These are phyloP conservation scores for Secale cereale DNA, from an alignment of 176 grass and related monocot species.

Conservation along the genomic window DNA sequence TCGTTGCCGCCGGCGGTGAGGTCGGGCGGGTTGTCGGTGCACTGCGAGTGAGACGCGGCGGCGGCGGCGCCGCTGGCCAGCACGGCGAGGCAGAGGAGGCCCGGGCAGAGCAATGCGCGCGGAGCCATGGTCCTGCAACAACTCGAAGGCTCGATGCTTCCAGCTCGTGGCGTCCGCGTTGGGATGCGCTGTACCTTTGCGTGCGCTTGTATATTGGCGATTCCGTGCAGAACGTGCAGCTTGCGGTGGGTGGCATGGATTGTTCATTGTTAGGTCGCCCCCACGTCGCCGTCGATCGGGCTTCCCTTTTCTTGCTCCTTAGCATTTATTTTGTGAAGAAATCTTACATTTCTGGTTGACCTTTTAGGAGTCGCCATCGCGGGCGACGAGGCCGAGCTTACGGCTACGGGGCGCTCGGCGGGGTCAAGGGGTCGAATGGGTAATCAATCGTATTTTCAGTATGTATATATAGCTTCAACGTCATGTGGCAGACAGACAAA, in stretches of 20 bases:
- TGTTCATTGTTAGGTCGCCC: not conserved
- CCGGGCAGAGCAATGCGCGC: not conserved
- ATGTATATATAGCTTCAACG: too few species aligned
- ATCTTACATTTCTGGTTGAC: not conserved
- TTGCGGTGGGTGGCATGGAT: not conserved
- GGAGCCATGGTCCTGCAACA: not conserved
- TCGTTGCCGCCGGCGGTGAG: not conserved
- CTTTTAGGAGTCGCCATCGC: not conserved
- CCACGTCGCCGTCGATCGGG: not conserved
- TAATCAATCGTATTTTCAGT: too few species aligned
- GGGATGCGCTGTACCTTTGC: not conserved
- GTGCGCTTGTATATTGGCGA: not conserved
- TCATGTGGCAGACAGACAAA: too few species aligned
- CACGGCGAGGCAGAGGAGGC: not conserved
- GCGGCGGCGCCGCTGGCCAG: not conserved
- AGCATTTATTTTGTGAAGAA: not conserved
- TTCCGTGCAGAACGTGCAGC: not conserved
- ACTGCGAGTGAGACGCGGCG: not conserved
- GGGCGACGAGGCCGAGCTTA: too few species aligned
- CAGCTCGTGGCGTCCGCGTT: not conserved
- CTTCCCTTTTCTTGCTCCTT: not conserved
- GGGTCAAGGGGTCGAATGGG: not conserved
- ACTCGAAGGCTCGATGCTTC: not conserved
- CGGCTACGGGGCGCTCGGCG: too few species aligned
- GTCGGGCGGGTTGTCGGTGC: constrained; percentile 16